Base-by-base conservation (phyloP, 441 rosid species). In the Syzygium malaccense region DNA sequence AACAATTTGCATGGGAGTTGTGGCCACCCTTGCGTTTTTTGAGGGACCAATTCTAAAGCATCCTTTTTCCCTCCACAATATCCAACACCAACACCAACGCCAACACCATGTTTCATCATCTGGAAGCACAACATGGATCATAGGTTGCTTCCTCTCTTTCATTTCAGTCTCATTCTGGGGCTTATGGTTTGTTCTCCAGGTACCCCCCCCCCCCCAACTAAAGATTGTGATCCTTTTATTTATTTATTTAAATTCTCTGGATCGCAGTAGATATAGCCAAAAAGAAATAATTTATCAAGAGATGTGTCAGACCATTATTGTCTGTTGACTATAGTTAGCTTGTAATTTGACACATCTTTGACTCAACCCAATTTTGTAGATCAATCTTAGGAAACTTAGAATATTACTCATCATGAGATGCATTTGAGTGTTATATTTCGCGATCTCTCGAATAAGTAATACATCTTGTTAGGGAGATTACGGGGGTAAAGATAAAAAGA, bases 141-240 rank as follows among this genome's bases (percentile, higher is more conserved):
- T 84, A 17, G 92, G 89, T 5, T 91, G 92, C 86, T 85, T 89
- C 87, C 89, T 91, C 78, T 48, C 87, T 51, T 66, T 91, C 85
- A 45, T 48, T 55, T 85, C 86, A 30, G 20, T 71, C 64, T 64
- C 71, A 55, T 85, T 56, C 85, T 91, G 91, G 91, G 87, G 85
- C 25, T 53, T 91, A 26, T 89, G 89, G 88, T 88, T 87, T 85
- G 91, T 89, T 20, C 90, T 89, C 79, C 92, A 91, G 90, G 91
- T 91, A 83, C 9, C 26, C 14, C 57, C 18, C 19, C 2, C 9
- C 26, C 14, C 57, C 26, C 13, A 26, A 41, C 57, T 41, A 25
- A 60, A 3, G 17, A 56, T 56, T 20, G 28, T 25, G 62, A 57
- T 25, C 62, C 28, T 4, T 57, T 57, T 51, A 3, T 51, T 51